Conservation (phyloP, 768 basidiomycete species). For the Macrolepiota albuminosa region DNA sequence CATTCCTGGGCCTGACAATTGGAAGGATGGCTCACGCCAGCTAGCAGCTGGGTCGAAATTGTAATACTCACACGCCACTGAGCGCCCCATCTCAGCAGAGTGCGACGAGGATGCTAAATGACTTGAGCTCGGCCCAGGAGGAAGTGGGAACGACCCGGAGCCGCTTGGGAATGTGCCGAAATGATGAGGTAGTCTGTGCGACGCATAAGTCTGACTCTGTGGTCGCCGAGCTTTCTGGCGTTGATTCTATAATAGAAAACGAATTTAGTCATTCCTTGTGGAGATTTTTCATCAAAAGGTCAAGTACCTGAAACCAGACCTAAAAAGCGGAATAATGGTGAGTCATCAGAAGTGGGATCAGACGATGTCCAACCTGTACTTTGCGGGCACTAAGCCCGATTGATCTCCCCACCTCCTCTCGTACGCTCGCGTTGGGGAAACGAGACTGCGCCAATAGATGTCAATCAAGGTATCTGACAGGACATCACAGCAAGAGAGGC, state of each 20-base stretch:
- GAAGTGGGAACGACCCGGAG: slow-evolving; percentile 20
- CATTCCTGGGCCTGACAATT: slow-evolving; percentile 53
- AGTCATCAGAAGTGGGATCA: slow-evolving; percentile 8
- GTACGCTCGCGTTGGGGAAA: slow-evolving; percentile 83
- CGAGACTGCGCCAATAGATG: slow-evolving; percentile 53
- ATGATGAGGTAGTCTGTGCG: slow-evolving; percentile 52
- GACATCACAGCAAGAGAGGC: background rate
- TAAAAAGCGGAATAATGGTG: slow-evolving; percentile 25
- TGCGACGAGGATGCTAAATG: slow-evolving; percentile 1
- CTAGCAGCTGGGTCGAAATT: slow-evolving; percentile 24
- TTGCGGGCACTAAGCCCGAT: slow-evolving; percentile 89
- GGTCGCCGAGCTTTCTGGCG: slow-evolving; percentile 83
- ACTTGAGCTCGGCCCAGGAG: slow-evolving; percentile 9
- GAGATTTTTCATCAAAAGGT: slow-evolving; percentile 6
- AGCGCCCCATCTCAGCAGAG: background rate
- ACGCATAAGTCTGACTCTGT: slow-evolving; percentile 51
- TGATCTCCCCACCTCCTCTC: slow-evolving; percentile 81
- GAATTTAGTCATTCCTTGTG: slow-evolving; percentile 15
- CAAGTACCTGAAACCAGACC: slow-evolving; percentile 85
- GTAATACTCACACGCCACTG: slow-evolving; percentile 16
- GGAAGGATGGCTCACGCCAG: slow-evolving; percentile 31
- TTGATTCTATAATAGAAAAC: slow-evolving; percentile 57
- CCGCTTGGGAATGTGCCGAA: slow-evolving; percentile 57
- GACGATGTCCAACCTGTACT: slow-evolving; percentile 63
- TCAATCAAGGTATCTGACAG: slow-evolving; percentile 5